A percentile compares a stretch with the other conserved stretches of the same genome.
Evolutionary conservation across 345 rosid species (phyloP).

Genomic region (Abelmoschus esculentus): DNA sequence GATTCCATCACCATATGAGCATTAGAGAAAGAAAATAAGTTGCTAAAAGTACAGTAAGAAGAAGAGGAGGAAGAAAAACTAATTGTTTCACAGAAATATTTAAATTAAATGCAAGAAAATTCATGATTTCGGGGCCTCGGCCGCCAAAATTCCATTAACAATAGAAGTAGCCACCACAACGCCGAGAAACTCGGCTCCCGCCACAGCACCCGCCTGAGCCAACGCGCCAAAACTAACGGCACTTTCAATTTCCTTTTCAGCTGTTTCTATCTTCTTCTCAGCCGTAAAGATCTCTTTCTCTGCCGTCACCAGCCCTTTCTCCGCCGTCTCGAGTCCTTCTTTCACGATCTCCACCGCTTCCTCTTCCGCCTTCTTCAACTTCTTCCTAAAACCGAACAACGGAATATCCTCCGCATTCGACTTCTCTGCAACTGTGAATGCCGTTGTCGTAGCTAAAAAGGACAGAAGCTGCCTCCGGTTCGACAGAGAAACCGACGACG

Average conservation of each 20-base stretch:
- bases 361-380: constrained; percentile 61
- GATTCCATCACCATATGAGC: no score
- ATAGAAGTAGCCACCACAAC: constrained; percentile 60
- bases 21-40: no score
- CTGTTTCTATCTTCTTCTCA: constrained; percentile 42
- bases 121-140: constrained; percentile 44
- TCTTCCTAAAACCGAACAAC: constrained; percentile 72
- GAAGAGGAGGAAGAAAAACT: no score
- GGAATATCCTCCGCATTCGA: constrained; percentile 57
- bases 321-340: constrained; percentile 52
- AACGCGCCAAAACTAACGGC: constrained; percentile 50
- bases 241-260: constrained; percentile 33
- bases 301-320: constrained; percentile 38
- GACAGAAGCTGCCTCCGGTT: constrained; percentile 49
- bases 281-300: constrained; percentile 41
- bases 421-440: constrained; percentile 24
- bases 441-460: constrained; percentile 47
- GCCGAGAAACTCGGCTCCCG: constrained; percentile 65
- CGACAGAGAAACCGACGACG: constrained; percentile 19
- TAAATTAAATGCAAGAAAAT: not conserved
- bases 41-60: no score
- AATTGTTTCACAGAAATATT: not conserved
- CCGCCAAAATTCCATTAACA: constrained; percentile 74
- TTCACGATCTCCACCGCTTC: constrained; percentile 55
- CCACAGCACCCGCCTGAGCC: constrained; percentile 77